phyloP scores from a whole-genome alignment of 345 rosid genomes.

The Pseudoturritis turrita region DNA sequence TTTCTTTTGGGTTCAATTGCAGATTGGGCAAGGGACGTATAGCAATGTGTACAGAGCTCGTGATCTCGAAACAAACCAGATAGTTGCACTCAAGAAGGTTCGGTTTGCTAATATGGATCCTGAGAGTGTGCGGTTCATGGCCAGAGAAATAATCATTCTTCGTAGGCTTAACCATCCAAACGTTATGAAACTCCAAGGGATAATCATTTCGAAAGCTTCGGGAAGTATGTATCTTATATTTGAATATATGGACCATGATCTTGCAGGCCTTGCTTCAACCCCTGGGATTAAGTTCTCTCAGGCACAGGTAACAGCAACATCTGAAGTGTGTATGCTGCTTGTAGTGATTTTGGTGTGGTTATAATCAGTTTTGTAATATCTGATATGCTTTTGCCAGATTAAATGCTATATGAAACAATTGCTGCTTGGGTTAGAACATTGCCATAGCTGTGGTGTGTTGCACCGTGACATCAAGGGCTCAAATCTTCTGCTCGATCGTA shows the following conservation, averaged over 20 bases:
- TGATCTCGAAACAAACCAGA: slow-evolving; percentile 56
- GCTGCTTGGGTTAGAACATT: slow-evolving; percentile 59
- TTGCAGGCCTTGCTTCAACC: slow-evolving; percentile 53
- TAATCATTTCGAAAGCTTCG: slow-evolving; percentile 53
- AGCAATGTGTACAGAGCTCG: slow-evolving; percentile 74
- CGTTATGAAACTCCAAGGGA: slow-evolving; percentile 67
- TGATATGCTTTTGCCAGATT: slow-evolving; percentile 33
- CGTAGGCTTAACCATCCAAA: slow-evolving; percentile 68
- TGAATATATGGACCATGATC: slow-evolving; percentile 79
- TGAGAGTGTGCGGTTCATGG: slow-evolving; percentile 72
- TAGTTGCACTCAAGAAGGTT: slow-evolving; percentile 69
- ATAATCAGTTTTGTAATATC: neutral
- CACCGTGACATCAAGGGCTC: slow-evolving; percentile 74
- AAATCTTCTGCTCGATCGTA: slow-evolving; percentile 50
- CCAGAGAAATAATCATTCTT: slow-evolving; percentile 60
- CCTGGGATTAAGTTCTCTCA: slow-evolving; percentile 54
- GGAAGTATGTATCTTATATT: slow-evolving; percentile 63
- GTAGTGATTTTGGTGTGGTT: neutral
- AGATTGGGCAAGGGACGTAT: slow-evolving; percentile 83
- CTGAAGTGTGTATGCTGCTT: neutral
- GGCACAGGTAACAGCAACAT: slow-evolving; percentile 42
- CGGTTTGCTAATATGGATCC: slow-evolving; percentile 70
- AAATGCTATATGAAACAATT: slow-evolving; percentile 70
- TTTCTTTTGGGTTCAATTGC: slow-evolving; percentile 1
- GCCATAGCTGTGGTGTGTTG: slow-evolving; percentile 59